Evolutionary conservation across 2,329 filamentous ascomycete genomes (phyloP), one percentile per base, ranked within the genome.

Genomic region (Tricladium varicosporioides): DNA sequence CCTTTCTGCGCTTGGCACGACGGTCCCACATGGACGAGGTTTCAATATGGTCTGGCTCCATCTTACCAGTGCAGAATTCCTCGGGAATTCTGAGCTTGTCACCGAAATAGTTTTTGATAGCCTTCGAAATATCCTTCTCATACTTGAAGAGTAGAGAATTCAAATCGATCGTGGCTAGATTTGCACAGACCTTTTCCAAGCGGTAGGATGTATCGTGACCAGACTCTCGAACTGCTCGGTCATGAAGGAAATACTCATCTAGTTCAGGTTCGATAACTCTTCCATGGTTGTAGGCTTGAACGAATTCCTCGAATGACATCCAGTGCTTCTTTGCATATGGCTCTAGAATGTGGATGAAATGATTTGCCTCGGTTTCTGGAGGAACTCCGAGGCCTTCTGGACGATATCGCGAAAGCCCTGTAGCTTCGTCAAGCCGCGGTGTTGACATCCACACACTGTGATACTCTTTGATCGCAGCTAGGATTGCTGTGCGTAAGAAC

Each of bases 111-210:
- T 81, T 88, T 55, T 91, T 89, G 66, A 99, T 96, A 8, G 86
- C 88, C 60, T 89, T 85, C 2, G 90, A 87, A 70, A 99, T 97
- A 68, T 99, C 94, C 31, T 87, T 87, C 75, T 99, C 94, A 70
- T 97, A 97, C 75, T 97, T 97, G 83, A 94, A 99, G 27, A 99
- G 78, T 31, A 96, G 80, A 27, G 92, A 94, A 76, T 99, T 97
- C 54, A 97, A 81, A 69, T 99, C 94, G 58, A 97, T 91, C 0
- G 92, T 97, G 10, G 92, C 94, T 22, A 97, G 79, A 70, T 97
- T 85, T 10, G 91, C 94, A 66, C 89, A 92, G 19, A 95, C 82
- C 48, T 85, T 87, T 74, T 97, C 94, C 16, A 99, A 80, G 15
- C 94, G 90, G 74, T 97, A 97, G 14, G 90, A 90, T 2, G 94